Evolutionary conservation across 306 rosid species (phyloP), one percentile per base, ranked within the genome.

Genomic region (Cicer cuneatum): DNA sequence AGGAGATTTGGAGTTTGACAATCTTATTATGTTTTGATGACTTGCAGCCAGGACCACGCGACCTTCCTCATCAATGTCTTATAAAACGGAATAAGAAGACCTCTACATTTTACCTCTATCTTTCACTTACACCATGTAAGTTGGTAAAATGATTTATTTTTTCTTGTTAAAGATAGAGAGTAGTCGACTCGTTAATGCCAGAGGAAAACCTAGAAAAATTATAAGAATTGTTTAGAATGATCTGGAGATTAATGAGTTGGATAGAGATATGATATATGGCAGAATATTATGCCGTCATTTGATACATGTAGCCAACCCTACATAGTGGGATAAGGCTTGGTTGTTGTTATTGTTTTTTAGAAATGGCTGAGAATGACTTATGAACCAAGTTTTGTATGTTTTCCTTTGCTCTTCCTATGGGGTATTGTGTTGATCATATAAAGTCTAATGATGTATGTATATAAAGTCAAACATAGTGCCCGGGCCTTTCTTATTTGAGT

Each of bases 31-130:
- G 69, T 63, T 78, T 85, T 47, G 83, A 62, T 85, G 75, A 70
- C 62, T 46, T 92, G 82, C 97, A 95, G 99, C 90, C 99, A 29
- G 99, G 99, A 43, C 96, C 98, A 14, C 83, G 83, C 0, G 96
- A 86, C n/a, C 19, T 18, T 21, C 88, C 98, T 2, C 90, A 92
- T 77, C 97, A 90, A 6, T 95, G 99, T 81, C 85, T 95, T 58
- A 92, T 95, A 60, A 90, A 85, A 88, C 85, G 99, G 76, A 86
- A 87, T 87, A 90, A 92, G 88, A 95, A 86, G 89, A 90, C 92
- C 69, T 86, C 97, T 12, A 92, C 98, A 0, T 90, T 92, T 85
- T 89, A 80, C 80, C 89, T 95, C 18, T 86, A 83, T 77, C 98
- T 95, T 33, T 90, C 98, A 66, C 93, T 95, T 81, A 69, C 87